These are phyloP conservation scores for Pyrenophora graminea DNA, from an alignment of 2,329 filamentous ascomycete species.

Conservation along the genomic window DNA sequence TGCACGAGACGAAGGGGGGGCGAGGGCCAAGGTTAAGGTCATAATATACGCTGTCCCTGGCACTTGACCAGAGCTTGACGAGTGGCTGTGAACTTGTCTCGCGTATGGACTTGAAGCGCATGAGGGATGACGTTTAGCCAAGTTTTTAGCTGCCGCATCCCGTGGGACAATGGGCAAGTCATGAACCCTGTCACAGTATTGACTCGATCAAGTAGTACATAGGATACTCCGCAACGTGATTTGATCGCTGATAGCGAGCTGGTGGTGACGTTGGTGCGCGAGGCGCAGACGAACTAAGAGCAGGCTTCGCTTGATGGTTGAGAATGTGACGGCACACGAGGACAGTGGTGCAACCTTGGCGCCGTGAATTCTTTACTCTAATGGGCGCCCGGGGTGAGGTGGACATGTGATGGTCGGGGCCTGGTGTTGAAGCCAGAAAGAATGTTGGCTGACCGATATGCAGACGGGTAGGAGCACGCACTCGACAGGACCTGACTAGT, in stretches of 20 bases:
- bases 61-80: constrained; percentile 20
- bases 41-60: constrained; percentile 25
- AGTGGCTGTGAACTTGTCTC: constrained; percentile 15
- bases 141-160: constrained; percentile 4
- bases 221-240: background rate
- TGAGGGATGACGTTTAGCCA: constrained; percentile 17
- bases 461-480: background rate
- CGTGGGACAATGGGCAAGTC: constrained; percentile 2
- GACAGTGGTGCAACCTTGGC: background rate
- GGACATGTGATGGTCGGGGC: background rate
- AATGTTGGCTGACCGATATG: background rate
- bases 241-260: no score
- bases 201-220: background rate
- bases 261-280: background rate
- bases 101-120: constrained; percentile 16
- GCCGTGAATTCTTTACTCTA: background rate
- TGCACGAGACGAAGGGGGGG: constrained; percentile 36
- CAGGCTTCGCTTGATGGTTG: background rate
- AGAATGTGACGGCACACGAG: constrained; percentile 1
- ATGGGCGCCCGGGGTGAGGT: background rate
- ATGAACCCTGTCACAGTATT: constrained; percentile 4
- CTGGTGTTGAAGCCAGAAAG: background rate
- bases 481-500: background rate
- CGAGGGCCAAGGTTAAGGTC: constrained; percentile 21
- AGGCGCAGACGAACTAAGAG: background rate